These are phyloP conservation scores for Kernera saxatilis DNA, from an alignment of 345 rosid species.

Conservation along the genomic window DNA sequence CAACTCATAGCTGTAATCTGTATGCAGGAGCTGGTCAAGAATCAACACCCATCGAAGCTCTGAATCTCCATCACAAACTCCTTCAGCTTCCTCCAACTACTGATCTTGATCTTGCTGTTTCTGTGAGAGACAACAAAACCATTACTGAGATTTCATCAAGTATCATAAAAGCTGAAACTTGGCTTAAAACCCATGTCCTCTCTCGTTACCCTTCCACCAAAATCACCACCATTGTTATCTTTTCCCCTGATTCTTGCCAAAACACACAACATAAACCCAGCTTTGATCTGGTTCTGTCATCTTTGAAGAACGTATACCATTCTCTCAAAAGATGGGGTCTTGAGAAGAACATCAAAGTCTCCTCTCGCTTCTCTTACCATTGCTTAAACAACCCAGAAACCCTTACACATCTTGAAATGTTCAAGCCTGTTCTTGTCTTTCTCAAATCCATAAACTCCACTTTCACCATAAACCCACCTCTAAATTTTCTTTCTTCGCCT, in stretches of 20 bases:
- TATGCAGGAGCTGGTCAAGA: constrained; percentile 56
- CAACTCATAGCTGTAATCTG: neutral
- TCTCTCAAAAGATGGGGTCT: constrained; percentile 78
- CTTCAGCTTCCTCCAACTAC: constrained; percentile 27
- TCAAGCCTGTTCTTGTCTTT: constrained; percentile 38
- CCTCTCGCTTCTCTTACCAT: constrained; percentile 42
- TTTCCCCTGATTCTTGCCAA: constrained; percentile 36
- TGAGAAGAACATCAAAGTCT: constrained; percentile 54
- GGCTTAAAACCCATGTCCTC: constrained; percentile 62
- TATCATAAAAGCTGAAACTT: constrained; percentile 58
- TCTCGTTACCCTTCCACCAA: constrained; percentile 57
- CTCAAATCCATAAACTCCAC: constrained; percentile 50
- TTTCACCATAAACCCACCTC: constrained; percentile 41
- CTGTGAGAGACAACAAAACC: constrained; percentile 37
- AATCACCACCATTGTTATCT: constrained; percentile 63
- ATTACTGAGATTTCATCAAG: constrained; percentile 49
- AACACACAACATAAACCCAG: constrained; percentile 31
- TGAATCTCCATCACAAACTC: constrained; percentile 28
- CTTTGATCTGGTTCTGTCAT: constrained; percentile 38
- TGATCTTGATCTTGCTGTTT: constrained; percentile 41
- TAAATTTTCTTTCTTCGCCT: constrained; percentile 31
- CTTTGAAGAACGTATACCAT: constrained; percentile 51
- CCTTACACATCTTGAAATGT: neutral
- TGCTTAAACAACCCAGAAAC: constrained; percentile 28
- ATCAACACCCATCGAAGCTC: constrained; percentile 32